phyloP scores from a whole-genome alignment of 2,329 filamentous ascomycete species.

The Diplodia intermedia region DNA sequence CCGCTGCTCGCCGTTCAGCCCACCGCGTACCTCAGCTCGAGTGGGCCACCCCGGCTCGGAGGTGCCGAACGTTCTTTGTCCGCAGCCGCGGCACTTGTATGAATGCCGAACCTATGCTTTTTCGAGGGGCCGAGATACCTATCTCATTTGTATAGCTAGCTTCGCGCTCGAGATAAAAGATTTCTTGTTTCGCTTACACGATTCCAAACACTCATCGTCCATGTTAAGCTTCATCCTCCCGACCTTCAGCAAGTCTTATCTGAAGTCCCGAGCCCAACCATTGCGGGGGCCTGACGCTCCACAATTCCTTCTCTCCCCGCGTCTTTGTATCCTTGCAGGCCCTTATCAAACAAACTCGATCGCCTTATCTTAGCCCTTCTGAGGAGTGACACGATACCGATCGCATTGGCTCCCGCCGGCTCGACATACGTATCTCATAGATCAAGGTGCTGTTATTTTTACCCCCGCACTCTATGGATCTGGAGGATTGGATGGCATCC shows the following conservation, averaged over 20 bases:
- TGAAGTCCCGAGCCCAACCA: background rate
- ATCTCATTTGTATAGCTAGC: background rate
- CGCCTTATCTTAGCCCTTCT: no score
- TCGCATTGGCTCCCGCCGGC: no score
- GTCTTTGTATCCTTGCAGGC: background rate
- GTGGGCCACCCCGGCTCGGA: background rate
- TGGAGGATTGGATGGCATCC: background rate
- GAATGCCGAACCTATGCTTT: no score
- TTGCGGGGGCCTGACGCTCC: background rate
- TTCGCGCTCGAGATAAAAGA: background rate
- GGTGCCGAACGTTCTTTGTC: background rate
- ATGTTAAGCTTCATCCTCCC: background rate
- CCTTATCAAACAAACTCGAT: background rate
- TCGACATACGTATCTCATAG: no score
- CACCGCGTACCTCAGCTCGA: background rate
- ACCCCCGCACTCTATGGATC: no score
- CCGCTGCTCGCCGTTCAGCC: background rate
- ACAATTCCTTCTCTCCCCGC: background rate
- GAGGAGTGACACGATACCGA: no score
- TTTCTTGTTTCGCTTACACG: background rate
- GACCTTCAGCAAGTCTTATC: background rate
- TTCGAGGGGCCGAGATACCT: background rate
- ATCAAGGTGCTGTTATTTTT: no score
- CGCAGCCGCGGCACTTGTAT: background rate
- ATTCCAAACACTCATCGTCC: background rate